These are phyloP conservation scores for Pinus albicaulis DNA, from an alignment of 75 land plant genomes.

Conservation along the genomic window DNA sequence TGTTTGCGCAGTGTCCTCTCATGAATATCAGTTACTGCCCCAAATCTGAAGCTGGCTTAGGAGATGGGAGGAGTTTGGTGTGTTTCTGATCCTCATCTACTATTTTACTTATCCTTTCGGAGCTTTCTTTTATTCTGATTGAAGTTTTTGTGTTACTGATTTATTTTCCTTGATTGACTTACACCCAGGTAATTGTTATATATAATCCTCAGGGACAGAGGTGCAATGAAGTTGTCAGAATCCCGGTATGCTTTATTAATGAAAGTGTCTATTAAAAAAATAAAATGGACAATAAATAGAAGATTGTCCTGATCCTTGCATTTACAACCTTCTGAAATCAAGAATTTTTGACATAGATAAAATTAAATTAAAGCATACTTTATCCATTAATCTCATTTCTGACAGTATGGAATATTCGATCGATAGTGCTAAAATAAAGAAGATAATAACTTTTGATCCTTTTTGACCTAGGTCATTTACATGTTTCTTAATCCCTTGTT, in stretches of 20 bases:
- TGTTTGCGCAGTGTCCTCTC: conserved; percentile 52
- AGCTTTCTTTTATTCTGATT: background rate
- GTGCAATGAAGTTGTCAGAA: conserved; percentile 49
- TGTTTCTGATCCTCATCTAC: background rate
- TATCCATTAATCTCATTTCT: background rate
- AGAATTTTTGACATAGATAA: background rate
- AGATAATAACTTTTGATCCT: background rate
- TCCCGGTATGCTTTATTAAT: conserved; percentile 47
- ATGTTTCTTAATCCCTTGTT: background rate
- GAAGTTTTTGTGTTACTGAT: background rate
- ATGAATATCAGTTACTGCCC: conserved; percentile 82
- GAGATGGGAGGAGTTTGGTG: conserved; percentile 57
- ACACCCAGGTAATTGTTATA: conserved; percentile 47
- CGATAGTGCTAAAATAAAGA: background rate
- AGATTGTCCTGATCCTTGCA: background rate
- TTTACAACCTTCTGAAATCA: background rate
- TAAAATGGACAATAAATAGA: background rate
- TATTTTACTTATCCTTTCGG: background rate
- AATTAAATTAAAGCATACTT: background rate
- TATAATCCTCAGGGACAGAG: conserved; percentile 77
- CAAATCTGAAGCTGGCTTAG: conserved; percentile 42
- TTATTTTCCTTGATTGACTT: conserved; percentile 3
- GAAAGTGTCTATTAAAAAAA: background rate
- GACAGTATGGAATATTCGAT: background rate
- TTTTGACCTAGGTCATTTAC: background rate